Evolutionary conservation across 441 rosid genomes (phyloP), one percentile per base, ranked within the genome.

Genomic region (Erodium chrysanthum): DNA sequence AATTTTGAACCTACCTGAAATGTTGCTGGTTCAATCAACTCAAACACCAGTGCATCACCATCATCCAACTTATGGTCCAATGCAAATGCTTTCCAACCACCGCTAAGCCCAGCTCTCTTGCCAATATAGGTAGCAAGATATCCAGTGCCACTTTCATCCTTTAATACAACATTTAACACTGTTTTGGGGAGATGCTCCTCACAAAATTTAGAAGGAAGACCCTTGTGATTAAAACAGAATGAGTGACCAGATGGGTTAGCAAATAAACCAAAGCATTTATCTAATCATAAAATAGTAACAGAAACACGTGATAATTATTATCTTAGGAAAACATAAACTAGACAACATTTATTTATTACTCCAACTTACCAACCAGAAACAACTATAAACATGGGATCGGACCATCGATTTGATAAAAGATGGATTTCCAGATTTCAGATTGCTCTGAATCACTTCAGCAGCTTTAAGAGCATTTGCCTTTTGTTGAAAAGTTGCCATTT

Each of bases 81-180:
- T 0, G 88, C 88, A 68, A 83, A 87, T 40, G 64, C 82, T 67
- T 81, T 87, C 92, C 92, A 87, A 44, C 92, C 92, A 65, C 87
- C 89, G 15, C 88, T 86, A 27, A 86, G 80, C 29, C 88, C 92
- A 14, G 29, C 31, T 70, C 79, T 74, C 61, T 21, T 66, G 58
- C 80, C 81, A 46, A 83, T 76, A 70, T 76, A 87, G 0, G 67
- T 75, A 48, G 88, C 83, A 10, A 74, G 81, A 70, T 61, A 82
- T 74, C 70, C 76, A 35, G 40, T 3, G 6, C 83, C 82, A 42
- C 75, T 40, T 67, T 83, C 89, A 75, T 83, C 85, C 74, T 78
- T 87, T 31, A 85, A 67, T 18, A 70, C 75, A 66, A 87, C 65
- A 5, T 74, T 74, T 25, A 68, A 7, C n/a, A 74, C 78, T 7